These are phyloP conservation scores for Candida nitratophila DNA, from an alignment of 805 yeast species.

Conservation along the genomic window DNA sequence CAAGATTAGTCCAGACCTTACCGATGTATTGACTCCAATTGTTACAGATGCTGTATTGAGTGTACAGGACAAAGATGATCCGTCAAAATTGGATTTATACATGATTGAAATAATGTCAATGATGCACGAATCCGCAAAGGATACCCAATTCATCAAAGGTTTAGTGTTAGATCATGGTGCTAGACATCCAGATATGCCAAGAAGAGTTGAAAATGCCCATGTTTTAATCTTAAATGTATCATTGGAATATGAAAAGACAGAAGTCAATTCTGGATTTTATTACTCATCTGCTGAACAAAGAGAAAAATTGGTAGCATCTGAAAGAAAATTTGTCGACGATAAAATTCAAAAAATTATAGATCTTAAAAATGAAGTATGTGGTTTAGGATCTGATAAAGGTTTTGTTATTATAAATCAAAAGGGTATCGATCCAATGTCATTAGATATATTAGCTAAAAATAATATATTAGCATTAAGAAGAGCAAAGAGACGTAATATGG, in stretches of 20 bases:
- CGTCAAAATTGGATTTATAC: slow-evolving; percentile 65
- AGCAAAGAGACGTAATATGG: slow-evolving; percentile 99
- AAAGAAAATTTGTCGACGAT: slow-evolving; percentile 90
- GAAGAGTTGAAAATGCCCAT: slow-evolving; percentile 71
- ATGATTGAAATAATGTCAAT: slow-evolving; percentile 98
- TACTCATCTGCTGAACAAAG: slow-evolving; percentile 95
- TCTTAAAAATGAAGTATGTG: slow-evolving; percentile 88
- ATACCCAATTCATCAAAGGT: slow-evolving; percentile 79
- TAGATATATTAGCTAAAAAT: slow-evolving; percentile 89
- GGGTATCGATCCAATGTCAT: slow-evolving; percentile 97
- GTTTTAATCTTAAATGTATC: slow-evolving; percentile 88
- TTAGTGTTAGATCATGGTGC: slow-evolving; percentile 97
- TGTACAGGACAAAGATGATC: slow-evolving; percentile 44
- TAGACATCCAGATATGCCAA: slow-evolving; percentile 99
- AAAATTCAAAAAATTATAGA: slow-evolving; percentile 87
- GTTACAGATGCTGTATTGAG: slow-evolving; percentile 93
- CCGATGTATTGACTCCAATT: slow-evolving; percentile 82
- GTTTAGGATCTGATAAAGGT: slow-evolving; percentile 59
- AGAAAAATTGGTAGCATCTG: slow-evolving; percentile 88
- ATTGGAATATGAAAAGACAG: slow-evolving; percentile 94
- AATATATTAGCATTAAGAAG: slow-evolving; percentile 91
- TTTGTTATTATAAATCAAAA: slow-evolving; percentile 96
- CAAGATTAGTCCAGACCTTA: slow-evolving; percentile 70
- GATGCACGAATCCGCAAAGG: slow-evolving; percentile 86
- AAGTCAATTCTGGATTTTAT: slow-evolving; percentile 92